Evolutionary conservation across 2,329 filamentous ascomycete species (phyloP).

Genomic region (Colletotrichum gloeosporioides): DNA sequence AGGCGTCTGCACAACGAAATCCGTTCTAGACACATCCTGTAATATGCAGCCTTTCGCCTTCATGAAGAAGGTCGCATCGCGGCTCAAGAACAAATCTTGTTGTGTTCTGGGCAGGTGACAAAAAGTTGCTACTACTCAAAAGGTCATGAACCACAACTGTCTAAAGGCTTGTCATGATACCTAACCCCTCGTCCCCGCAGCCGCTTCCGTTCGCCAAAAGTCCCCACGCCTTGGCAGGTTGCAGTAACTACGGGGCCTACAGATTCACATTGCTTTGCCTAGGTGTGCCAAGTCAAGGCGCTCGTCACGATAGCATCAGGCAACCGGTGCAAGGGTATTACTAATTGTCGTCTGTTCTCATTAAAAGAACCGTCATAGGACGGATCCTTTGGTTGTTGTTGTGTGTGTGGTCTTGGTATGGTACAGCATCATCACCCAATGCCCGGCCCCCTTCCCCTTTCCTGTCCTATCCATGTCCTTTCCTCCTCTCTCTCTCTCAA

Average conservation of each 20-base stretch:
- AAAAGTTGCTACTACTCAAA: neutral
- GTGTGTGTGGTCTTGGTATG: slow-evolving; percentile 19
- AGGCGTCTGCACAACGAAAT: neutral
- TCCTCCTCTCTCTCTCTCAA: neutral
- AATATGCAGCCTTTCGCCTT: neutral
- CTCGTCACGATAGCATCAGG: neutral
- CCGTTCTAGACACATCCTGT: neutral
- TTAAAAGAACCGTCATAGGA: slow-evolving; percentile 12
- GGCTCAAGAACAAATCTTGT: neutral
- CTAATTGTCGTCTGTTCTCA: slow-evolving; percentile 18
- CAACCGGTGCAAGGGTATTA: neutral
- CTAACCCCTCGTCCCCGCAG: neutral
- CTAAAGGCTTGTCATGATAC: neutral
- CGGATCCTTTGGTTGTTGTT: slow-evolving; percentile 12
- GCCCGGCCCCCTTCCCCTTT: neutral
- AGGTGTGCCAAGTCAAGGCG: neutral
- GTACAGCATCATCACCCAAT: slow-evolving; percentile 20
- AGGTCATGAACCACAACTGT: neutral
- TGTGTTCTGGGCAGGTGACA: neutral
- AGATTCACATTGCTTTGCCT: neutral
- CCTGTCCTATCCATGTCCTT: neutral
- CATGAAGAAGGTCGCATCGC: neutral
- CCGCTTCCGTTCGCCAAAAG: neutral
- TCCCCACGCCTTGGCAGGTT: neutral
- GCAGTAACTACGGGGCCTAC: neutral